phyloP scores from a whole-genome alignment of 2,329 filamentous ascomycete species.

The Pyricularia sp. region DNA sequence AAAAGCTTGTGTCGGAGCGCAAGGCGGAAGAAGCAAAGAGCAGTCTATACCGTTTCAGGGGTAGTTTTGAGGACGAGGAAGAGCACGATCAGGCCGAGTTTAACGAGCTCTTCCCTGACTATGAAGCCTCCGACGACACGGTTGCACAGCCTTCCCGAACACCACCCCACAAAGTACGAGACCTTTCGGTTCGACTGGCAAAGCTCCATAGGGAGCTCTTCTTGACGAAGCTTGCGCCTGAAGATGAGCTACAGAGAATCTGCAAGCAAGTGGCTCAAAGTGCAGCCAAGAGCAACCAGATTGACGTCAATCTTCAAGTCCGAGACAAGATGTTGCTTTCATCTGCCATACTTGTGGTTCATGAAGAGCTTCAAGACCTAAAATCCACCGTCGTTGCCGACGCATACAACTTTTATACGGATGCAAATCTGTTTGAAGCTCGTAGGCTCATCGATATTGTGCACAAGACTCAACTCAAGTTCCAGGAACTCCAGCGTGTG shows the following conservation, averaged over 20 bases:
- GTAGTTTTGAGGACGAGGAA: slow-evolving; percentile 67
- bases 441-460: slow-evolving; percentile 64
- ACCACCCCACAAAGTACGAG: slow-evolving; percentile 29
- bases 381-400: slow-evolving; percentile 12
- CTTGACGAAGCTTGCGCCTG: slow-evolving; percentile 28
- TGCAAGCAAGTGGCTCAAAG: slow-evolving; percentile 17
- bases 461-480: slow-evolving; percentile 59
- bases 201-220: slow-evolving; percentile 49
- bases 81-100: slow-evolving; percentile 67
- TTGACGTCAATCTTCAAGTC: slow-evolving; percentile 10
- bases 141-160: slow-evolving; percentile 13
- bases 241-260: slow-evolving; percentile 32
- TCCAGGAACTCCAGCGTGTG: slow-evolving; percentile 58
- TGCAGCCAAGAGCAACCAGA: not conserved
- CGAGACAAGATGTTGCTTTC: slow-evolving; percentile 51
- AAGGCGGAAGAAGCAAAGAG: slow-evolving; percentile 63
- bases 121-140: slow-evolving; percentile 42
- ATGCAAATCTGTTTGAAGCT: slow-evolving; percentile 67
- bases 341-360: slow-evolving; percentile 54
- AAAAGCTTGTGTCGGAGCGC: slow-evolving; percentile 66
- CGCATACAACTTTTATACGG: slow-evolving; percentile 82
- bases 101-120: slow-evolving; percentile 72
- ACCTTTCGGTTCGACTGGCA: slow-evolving; percentile 52
- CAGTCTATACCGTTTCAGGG: slow-evolving; percentile 77
- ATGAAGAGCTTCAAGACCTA: slow-evolving; percentile 39